These are phyloP conservation scores for Jackrogersella multiformis DNA, from an alignment of 495 filamentous ascomycete species.

Conservation along the genomic window DNA sequence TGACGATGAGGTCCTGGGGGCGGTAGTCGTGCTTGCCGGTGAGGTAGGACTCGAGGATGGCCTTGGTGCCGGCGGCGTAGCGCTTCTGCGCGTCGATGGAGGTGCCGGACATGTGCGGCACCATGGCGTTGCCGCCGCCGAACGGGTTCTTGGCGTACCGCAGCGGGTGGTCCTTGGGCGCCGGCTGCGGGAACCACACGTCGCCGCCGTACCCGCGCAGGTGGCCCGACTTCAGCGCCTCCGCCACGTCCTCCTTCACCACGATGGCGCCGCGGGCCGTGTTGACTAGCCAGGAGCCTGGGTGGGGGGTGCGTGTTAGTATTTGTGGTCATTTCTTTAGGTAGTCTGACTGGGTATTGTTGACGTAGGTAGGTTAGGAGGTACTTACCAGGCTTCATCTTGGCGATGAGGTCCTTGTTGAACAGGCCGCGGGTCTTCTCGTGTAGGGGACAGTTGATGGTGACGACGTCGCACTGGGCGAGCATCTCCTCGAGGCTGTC, in stretches of 20 bases:
- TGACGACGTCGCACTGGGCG: slow-evolving; percentile 95
- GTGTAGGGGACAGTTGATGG: slow-evolving; percentile 99
- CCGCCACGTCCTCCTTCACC: slow-evolving; percentile 98
- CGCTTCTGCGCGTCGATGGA: slow-evolving; percentile 97
- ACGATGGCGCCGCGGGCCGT: slow-evolving; percentile 98
- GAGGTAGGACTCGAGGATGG: slow-evolving; percentile 91
- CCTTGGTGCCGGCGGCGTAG: slow-evolving; percentile 89
- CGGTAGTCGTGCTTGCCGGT: slow-evolving; percentile 86
- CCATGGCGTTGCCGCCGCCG: slow-evolving; percentile 97
- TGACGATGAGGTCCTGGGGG: slow-evolving; percentile 90
- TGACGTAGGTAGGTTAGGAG: not conserved
- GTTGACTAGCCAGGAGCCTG: slow-evolving; percentile 95
- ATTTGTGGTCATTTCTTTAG: no score
- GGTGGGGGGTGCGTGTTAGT: slow-evolving; percentile 21
- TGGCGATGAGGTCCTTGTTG: slow-evolving; percentile 98
- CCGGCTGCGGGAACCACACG: slow-evolving; percentile 85
- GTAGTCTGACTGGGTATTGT: not conserved
- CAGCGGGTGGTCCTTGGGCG: slow-evolving; percentile 92
- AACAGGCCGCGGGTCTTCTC: slow-evolving; percentile 96
- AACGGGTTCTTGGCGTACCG: slow-evolving; percentile 93
- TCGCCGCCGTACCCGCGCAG: slow-evolving; percentile 97
- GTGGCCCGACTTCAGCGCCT: slow-evolving; percentile 90
- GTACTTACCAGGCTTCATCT: slow-evolving; percentile 93
- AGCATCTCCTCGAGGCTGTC: slow-evolving; percentile 92
- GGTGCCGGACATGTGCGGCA: slow-evolving; percentile 97